These are phyloP conservation scores for Chlorella sp. DNA, from an alignment of 139 green algal species.

Conservation along the genomic window DNA sequence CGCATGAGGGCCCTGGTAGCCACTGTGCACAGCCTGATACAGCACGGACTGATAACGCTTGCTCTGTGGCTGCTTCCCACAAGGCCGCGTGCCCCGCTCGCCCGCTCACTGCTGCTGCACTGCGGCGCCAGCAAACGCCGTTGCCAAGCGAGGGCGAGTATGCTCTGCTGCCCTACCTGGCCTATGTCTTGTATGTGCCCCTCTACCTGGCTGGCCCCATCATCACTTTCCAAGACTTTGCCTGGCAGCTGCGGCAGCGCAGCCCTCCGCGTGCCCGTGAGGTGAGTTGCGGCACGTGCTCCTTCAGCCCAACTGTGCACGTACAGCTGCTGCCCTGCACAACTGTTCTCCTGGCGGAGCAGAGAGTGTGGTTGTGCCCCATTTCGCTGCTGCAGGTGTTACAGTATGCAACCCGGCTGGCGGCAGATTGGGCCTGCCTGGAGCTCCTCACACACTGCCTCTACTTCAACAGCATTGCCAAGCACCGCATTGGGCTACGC, in stretches of 20 bases:
- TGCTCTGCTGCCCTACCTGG: constrained; percentile 64
- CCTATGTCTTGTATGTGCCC: constrained; percentile 89
- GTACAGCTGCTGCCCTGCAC: too few species aligned
- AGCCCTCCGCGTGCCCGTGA: background rate
- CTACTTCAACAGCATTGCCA: constrained; percentile 86
- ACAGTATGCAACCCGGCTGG: constrained; percentile 65
- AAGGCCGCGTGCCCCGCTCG: background rate
- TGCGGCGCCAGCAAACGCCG: background rate
- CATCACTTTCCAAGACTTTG: constrained; percentile 88
- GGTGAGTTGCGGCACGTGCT: too few species aligned
- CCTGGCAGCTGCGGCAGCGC: constrained; percentile 63
- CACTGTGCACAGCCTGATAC: background rate
- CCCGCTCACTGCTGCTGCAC: background rate
- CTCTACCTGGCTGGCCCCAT: constrained; percentile 94
- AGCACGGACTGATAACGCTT: background rate
- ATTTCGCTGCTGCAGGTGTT: constrained; percentile 43
- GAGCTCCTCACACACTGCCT: constrained; percentile 85
- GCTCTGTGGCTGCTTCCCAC: background rate
- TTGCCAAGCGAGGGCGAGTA: constrained; percentile 36
- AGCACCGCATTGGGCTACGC: constrained; percentile 43
- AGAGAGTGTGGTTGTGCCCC: too few species aligned
- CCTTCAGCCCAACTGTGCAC: too few species aligned
- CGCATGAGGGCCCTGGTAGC: too few species aligned
- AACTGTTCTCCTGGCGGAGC: too few species aligned
- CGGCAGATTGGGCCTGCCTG: constrained; percentile 63